phyloP scores from a whole-genome alignment of 139 green algal genomes.

The Chlorella sp. region DNA sequence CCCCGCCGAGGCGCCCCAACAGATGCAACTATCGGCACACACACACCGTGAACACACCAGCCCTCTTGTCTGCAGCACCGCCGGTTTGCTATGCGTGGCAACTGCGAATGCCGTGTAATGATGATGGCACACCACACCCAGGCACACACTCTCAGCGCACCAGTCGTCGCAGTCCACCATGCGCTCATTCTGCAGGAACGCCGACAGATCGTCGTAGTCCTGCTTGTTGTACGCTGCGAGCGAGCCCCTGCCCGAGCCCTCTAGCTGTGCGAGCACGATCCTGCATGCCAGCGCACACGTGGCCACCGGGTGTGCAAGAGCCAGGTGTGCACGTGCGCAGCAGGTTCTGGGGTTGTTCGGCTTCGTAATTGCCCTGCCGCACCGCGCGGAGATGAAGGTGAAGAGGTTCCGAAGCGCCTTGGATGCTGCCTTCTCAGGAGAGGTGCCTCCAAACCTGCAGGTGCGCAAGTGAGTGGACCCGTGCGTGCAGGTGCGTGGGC shows the following conservation, averaged over 20 bases:
- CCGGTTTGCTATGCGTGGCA: too few relatives aligned
- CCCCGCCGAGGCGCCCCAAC: too few relatives aligned
- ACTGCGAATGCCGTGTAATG: too few relatives aligned
- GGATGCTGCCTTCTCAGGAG: slow-evolving; percentile 62
- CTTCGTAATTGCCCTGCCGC: too few relatives aligned
- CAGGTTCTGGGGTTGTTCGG: too few relatives aligned
- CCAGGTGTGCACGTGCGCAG: background rate
- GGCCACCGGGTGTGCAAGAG: background rate
- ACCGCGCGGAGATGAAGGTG: slow-evolving; percentile 68
- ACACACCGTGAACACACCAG: too few relatives aligned
- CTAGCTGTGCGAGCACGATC: slow-evolving; percentile 59
- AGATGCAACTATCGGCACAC: background rate
- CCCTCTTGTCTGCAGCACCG: too few relatives aligned
- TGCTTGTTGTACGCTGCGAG: slow-evolving; percentile 46
- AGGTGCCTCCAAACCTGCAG: slow-evolving; percentile 62
- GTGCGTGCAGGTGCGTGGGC: too few relatives aligned
- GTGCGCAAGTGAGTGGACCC: too few relatives aligned
- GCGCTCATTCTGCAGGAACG: slow-evolving; percentile 6
- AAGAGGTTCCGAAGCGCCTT: slow-evolving; percentile 58
- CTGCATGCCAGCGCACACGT: slow-evolving; percentile 10
- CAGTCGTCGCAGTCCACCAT: slow-evolving; percentile 18
- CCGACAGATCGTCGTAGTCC: slow-evolving; percentile 13
- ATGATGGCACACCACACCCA: too few relatives aligned
- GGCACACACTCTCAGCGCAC: slow-evolving; percentile 11
- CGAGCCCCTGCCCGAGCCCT: slow-evolving; percentile 48